A percentile compares a stretch with the other conserved stretches of the same genome.
Evolutionary conservation across 1,284 basidiomycete genomes (phyloP).

Genomic region (Boletus hoseneyae): DNA sequence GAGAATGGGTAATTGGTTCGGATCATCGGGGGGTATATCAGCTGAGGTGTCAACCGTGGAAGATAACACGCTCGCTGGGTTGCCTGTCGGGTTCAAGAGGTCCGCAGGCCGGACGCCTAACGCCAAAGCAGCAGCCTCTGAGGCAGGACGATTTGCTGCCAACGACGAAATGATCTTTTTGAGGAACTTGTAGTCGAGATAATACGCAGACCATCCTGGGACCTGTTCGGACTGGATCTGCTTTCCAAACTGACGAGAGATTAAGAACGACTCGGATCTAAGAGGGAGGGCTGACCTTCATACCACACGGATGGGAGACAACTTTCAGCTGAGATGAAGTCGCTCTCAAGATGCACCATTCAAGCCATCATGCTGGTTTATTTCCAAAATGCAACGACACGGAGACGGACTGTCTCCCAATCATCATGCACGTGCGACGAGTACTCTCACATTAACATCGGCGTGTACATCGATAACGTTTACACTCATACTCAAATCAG

Average conservation of each 20-base stretch:
- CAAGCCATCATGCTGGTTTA: conserved; percentile 32
- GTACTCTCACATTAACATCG: neutral
- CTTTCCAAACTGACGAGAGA: conserved; percentile 84
- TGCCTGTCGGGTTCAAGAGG: conserved; percentile 33
- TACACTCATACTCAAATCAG: conserved; percentile 49
- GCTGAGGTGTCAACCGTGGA: conserved; percentile 6
- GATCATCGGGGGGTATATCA: conserved; percentile 27
- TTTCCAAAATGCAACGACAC: conserved; percentile 17
- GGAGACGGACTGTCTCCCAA: conserved; percentile 11
- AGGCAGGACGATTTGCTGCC: conserved; percentile 83
- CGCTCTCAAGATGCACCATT: conserved; percentile 9
- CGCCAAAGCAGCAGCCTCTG: conserved; percentile 86
- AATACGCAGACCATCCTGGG: conserved; percentile 95
- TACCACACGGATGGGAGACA: conserved; percentile 17
- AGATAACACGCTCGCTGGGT: conserved; percentile 14
- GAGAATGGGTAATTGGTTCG: conserved; percentile 52
- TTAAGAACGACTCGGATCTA: neutral
- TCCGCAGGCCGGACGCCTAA: conserved; percentile 77
- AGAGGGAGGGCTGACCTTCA: conserved; percentile 27
- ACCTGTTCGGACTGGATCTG: conserved; percentile 96
- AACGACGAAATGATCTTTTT: conserved; percentile 99
- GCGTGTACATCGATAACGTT: conserved; percentile 8
- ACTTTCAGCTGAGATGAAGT: conserved; percentile 2
- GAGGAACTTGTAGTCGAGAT: conserved; percentile 97
- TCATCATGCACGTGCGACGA: conserved; percentile 28